A percentile compares a stretch with the other conserved stretches of the same genome.
Evolutionary conservation across 805 yeast species (phyloP).

Genomic region (Komagataella kurtzmanii): DNA sequence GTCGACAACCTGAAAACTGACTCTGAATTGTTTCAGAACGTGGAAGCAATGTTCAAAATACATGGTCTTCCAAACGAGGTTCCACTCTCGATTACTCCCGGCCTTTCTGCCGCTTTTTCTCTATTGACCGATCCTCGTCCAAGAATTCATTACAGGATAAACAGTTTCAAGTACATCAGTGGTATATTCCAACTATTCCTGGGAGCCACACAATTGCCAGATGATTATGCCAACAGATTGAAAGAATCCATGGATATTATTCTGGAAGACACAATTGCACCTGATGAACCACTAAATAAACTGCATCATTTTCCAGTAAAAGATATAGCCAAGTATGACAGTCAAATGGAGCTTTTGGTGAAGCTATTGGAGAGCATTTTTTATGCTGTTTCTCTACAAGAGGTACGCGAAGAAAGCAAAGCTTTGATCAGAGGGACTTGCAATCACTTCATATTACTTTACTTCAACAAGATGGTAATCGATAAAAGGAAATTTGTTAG

Average conservation of each 20-base stretch:
- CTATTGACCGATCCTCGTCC: constrained; percentile 56
- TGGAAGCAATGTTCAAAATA: constrained; percentile 54
- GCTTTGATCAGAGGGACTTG: constrained; percentile 50
- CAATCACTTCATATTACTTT: constrained; percentile 67
- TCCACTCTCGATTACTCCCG: constrained; percentile 74
- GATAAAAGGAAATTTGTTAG: constrained; percentile 57
- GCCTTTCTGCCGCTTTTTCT: constrained; percentile 63
- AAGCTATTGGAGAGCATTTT: constrained; percentile 60
- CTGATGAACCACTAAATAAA: constrained; percentile 7
- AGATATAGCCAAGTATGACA: constrained; percentile 34
- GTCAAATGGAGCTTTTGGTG: constrained; percentile 53
- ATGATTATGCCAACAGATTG: constrained; percentile 27
- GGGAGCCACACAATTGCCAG: constrained; percentile 36
- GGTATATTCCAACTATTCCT: constrained; percentile 57
- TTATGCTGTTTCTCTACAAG: constrained; percentile 64
- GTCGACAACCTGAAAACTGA: constrained; percentile 50
- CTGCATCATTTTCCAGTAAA: constrained; percentile 26
- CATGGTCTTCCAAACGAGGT: constrained; percentile 53
- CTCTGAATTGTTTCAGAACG: constrained; percentile 45
- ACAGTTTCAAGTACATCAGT: constrained; percentile 65
- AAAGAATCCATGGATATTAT: constrained; percentile 34
- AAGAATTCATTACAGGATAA: constrained; percentile 53
- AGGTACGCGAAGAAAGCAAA: constrained; percentile 55
- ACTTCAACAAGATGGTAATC: constrained; percentile 59
- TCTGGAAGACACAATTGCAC: constrained; percentile 16